Evolutionary conservation across 78 protist genomes (phyloP), one percentile per base, ranked within the genome.

Genomic region (Dictyostelium citrinum): DNA sequence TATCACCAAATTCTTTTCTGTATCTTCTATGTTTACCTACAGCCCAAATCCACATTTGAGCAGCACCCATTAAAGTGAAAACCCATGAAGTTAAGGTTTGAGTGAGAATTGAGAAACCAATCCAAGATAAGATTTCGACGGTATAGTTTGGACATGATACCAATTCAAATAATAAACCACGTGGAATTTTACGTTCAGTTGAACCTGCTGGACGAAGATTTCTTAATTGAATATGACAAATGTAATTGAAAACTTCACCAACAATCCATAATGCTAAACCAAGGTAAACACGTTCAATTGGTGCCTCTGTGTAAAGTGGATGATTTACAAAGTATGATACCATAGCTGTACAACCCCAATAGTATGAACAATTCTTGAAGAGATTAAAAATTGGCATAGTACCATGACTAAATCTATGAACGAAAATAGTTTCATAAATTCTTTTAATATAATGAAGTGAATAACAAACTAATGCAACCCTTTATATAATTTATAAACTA

Each of bases 141-240:
- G 96, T 90, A 95, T 97, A 97, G 81, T 97, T 96, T 68, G 98
- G 97, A 92, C 98, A 97, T 45, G 97, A 83, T 17, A 93, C 94
- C 7, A 90, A 58, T 16, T 68, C 61, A 90, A 97, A 97, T 31
- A 95, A 70, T 4, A 31, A 17, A 37, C 97, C 97, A 9, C 82
- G 16, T 58, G 98, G 98, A 64, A 96, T 95, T 3, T 70, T 41
- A 84, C 98, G 95, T 58, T 22, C 91, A 17, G 64, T 71, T 6
- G 96, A 71, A 45, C 97, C 97, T 2, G 91, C 71, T 51, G 90
- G 95, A 71, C 98, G 90, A 22, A 97, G 77, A 81, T 95, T 95
- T 41, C 96, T 84, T 37, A 97, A 95, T 46, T 61, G 82, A 35
- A 74, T 20, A 90, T 97, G 98, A 51, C 81, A 60, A 37, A 71